Base-by-base conservation (phyloP, 495 filamentous ascomycete species). In the Pyronema domesticum region DNA sequence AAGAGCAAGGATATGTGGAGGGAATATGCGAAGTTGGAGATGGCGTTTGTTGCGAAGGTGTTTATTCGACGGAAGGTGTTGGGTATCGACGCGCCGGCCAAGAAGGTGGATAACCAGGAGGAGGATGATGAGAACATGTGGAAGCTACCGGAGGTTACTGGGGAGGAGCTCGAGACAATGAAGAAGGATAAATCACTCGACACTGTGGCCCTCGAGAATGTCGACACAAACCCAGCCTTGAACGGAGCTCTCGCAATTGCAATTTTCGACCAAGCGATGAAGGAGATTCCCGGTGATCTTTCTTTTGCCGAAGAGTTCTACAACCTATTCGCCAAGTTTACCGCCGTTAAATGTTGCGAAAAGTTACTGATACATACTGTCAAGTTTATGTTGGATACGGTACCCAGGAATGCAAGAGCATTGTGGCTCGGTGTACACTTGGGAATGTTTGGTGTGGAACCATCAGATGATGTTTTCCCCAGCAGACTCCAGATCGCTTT, bases 171-270 rank as follows among this genome's bases (percentile, higher is more conserved):
- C 54, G 76, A 74, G 53, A 67, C 69, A 7, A 69, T 63, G 13
- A 74, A 73, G 53, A 77, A 70, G 11, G 71, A 74, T 40, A 70
- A 69, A 6, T 43, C 55, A 7, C 65, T 71, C 5, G 74, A 81
- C 54, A 58, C 73, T 49, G 65, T 66, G 17, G 73, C 77, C 0
- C 65, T 82, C 39, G 66, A 81, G 56, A 75, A 80, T 57, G 76
- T 93, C 7, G 76, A 79, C 44, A 74, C 81, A 50, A 86, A 86
- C 40, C 87, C 91, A 9, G 86, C 85, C 11, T 71, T 95, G 34
- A 83, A 81, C 46, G 91, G 91, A 7, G 89, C 88, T 4, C 93
- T 96, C 58, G 88, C 93, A 3, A 74, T 89, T 47, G 88, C 89
- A 34, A 85, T 96, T 37, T 96, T 95, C 58, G 88, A 94, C 63